phyloP scores from a whole-genome alignment of 106 monocot species.

The Dendrobium chrysotoxum region DNA sequence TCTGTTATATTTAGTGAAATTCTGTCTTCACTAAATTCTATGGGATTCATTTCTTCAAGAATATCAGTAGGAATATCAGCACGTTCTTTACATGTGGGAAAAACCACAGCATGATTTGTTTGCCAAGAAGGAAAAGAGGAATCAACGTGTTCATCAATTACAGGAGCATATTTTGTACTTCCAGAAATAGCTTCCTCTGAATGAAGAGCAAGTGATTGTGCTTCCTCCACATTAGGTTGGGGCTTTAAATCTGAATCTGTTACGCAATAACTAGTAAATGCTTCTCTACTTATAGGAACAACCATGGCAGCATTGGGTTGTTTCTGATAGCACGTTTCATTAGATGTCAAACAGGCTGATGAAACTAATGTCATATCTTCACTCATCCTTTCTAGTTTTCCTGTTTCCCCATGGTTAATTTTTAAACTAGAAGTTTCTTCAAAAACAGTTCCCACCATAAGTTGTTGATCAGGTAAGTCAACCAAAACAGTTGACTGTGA shows the following conservation, averaged over 20 bases:
- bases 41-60: neutral
- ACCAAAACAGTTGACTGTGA: conserved; percentile 10
- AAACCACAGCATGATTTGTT: neutral
- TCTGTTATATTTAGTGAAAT: neutral
- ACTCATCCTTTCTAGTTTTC: conserved; percentile 8
- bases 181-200: conserved; percentile 3
- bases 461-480: conserved; percentile 8
- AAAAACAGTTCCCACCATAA: neutral
- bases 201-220: conserved; percentile 8
- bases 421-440: conserved; percentile 6
- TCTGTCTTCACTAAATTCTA: neutral
- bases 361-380: conserved; percentile 15
- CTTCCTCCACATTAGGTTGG: conserved; percentile 14
- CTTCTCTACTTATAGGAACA: conserved; percentile 10
- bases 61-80: neutral
- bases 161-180: too few species aligned
- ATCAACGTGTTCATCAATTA: neutral
- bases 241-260: conserved; percentile 13
- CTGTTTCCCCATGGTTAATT: neutral
- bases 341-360: conserved; percentile 17
- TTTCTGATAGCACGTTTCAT: conserved; percentile 5
- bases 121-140: conserved; percentile 1
- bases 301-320: conserved; percentile 7
- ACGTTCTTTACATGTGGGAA: neutral
- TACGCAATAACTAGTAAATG: conserved; percentile 16